Percentiles rank a stretch among this genome's conserved stretches.
Evolutionary conservation across 768 basidiomycete species (phyloP).

Genomic region (Russula abietina): DNA sequence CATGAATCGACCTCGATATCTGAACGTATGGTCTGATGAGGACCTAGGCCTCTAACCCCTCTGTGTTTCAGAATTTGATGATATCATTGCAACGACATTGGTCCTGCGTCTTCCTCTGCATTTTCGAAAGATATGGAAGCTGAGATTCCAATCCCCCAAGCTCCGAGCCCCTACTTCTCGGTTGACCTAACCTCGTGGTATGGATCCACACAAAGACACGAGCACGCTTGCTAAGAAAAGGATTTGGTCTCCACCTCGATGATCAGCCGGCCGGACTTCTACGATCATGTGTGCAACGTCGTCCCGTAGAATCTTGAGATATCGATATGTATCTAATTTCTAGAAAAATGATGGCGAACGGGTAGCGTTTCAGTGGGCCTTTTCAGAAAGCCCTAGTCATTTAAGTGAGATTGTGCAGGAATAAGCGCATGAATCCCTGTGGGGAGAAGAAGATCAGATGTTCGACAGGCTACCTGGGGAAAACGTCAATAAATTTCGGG

Average conservation of each 20-base stretch:
- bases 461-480: not conserved
- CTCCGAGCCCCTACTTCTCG: not conserved
- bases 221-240: not conserved
- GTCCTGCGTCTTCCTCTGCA: not conserved
- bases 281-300: not conserved
- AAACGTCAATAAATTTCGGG: not conserved
- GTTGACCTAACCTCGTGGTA: not conserved
- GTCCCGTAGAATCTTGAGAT: not conserved
- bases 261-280: not conserved
- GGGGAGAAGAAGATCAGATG: not conserved
- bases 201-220: not conserved
- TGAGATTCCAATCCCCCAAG: not conserved
- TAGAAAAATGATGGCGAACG: not conserved
- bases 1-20: too few relatives aligned
- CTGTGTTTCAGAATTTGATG: not conserved
- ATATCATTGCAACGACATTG: too few relatives aligned
- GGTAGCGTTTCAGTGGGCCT: not conserved
- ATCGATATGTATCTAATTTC: not conserved
- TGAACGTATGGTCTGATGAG: too few relatives aligned
- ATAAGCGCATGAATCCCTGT: not conserved
- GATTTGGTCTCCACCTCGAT: not conserved
- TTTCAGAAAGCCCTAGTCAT: not conserved
- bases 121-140: not conserved
- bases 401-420: not conserved
- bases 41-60: not conserved